Percentiles rank a stretch among this genome's conserved stretches.
These are phyloP conservation scores for Xerocomus minutiporus DNA, from an alignment of 1,284 basidiomycete species.

Conservation along the genomic window DNA sequence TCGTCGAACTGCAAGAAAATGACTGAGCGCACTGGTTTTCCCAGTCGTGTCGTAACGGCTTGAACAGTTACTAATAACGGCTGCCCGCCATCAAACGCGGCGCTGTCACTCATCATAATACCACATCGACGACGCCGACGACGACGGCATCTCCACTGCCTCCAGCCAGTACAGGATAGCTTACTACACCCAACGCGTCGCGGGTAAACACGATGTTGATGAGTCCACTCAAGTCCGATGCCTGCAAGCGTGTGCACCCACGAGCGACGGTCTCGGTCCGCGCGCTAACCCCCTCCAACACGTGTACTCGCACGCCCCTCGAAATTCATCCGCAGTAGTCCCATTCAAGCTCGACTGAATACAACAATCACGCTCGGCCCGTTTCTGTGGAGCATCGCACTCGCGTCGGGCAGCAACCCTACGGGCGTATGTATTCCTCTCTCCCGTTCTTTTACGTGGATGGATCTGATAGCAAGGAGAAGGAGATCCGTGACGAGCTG, in stretches of 20 bases:
- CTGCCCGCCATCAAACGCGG: slow-evolving; percentile 23
- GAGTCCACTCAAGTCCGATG: neutral
- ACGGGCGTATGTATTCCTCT: slow-evolving; percentile 5
- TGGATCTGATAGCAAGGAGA: neutral
- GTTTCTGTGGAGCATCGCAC: slow-evolving; percentile 15
- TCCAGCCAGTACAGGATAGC: neutral
- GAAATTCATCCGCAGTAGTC: slow-evolving; percentile 28
- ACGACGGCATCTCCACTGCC: neutral
- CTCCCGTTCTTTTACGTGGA: slow-evolving; percentile 20
- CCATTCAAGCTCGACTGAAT: slow-evolving; percentile 12
- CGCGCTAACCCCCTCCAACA: slow-evolving; percentile 33
- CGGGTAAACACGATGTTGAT: neutral
- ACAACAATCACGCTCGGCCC: slow-evolving; percentile 14
- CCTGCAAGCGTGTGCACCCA: slow-evolving; percentile 3
- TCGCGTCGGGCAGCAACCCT: slow-evolving; percentile 8
- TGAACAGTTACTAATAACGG: slow-evolving; percentile 30
- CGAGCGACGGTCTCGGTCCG: slow-evolving; percentile 7
- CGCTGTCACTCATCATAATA: slow-evolving; percentile 13
- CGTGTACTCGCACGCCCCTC: slow-evolving; percentile 34
- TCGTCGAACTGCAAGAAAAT: slow-evolving; percentile 18
- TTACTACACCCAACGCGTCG: neutral
- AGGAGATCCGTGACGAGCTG: slow-evolving; percentile 7
- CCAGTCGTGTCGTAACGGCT: slow-evolving; percentile 31
- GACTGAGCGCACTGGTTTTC: slow-evolving; percentile 32
- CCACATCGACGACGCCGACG: neutral